Conservation (phyloP, 495 filamentous ascomycete species). For the Durotheca rogersii region DNA sequence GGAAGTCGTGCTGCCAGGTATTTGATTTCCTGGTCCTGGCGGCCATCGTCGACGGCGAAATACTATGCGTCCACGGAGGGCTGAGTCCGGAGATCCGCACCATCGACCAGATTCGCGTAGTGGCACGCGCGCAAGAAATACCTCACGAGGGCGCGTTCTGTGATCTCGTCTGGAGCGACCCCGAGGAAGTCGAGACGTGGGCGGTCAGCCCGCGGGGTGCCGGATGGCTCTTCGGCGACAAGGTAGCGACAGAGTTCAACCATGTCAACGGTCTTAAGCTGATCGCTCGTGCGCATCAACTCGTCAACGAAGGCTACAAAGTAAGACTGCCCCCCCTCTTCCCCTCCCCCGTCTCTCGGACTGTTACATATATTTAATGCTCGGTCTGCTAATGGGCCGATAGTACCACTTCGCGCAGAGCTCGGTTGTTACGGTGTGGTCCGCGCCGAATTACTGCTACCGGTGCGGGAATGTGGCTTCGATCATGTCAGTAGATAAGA, state of each 20-base stretch:
- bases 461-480: constrained; percentile 96
- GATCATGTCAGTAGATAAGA: constrained; percentile 89
- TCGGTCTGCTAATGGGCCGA: constrained; percentile 13
- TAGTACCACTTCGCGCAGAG: constrained; percentile 93
- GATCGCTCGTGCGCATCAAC: constrained; percentile 93
- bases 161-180: constrained; percentile 97
- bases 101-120: constrained; percentile 95
- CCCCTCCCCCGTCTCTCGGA: neutral
- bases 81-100: constrained; percentile 94
- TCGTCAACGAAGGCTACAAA: constrained; percentile 98
- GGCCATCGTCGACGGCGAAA: constrained; percentile 94
- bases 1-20: constrained; percentile 98
- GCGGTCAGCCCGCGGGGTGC: constrained; percentile 92
- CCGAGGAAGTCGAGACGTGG: constrained; percentile 98
- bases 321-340: constrained; percentile 42
- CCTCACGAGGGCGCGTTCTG: constrained; percentile 98
- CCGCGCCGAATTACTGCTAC: constrained; percentile 98
- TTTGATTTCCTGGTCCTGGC: constrained; percentile 97
- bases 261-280: constrained; percentile 94
- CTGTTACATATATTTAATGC: neutral
- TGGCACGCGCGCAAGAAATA: constrained; percentile 95
- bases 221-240: constrained; percentile 96
- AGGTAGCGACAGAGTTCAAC: constrained; percentile 98
- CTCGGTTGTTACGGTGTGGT: constrained; percentile 99
- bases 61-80: constrained; percentile 97